phyloP scores from a whole-genome alignment of 1,284 basidiomycete species.

The Ceratorhiza oryzae-sativae region DNA sequence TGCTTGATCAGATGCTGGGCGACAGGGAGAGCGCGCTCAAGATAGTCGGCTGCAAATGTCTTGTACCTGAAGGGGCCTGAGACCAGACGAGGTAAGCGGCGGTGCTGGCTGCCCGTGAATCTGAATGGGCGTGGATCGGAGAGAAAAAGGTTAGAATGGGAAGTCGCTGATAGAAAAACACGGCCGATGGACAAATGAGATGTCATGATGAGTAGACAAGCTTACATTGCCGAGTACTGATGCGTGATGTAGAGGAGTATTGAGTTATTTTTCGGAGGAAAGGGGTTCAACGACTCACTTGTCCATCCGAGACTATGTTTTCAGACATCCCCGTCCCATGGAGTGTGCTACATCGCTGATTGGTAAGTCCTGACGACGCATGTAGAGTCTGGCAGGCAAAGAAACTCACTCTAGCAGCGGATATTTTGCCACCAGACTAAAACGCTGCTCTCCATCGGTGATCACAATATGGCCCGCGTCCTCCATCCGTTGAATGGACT shows the following conservation, averaged over 20 bases:
- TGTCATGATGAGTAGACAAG: background rate
- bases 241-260: background rate
- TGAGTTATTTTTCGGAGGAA: background rate
- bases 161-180: background rate
- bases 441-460: slow-evolving; percentile 45
- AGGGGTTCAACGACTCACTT: slow-evolving; percentile 11
- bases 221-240: slow-evolving; percentile 26
- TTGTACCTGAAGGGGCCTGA: slow-evolving; percentile 45
- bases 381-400: background rate
- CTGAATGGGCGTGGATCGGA: slow-evolving; percentile 29
- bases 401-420: slow-evolving; percentile 42
- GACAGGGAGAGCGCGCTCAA: slow-evolving; percentile 40
- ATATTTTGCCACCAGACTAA: slow-evolving; percentile 45
- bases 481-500: slow-evolving; percentile 43
- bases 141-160: slow-evolving; percentile 11
- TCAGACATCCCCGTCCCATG: slow-evolving; percentile 44
- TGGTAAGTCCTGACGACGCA: no score
- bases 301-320: slow-evolving; percentile 43
- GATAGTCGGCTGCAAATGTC: slow-evolving; percentile 43
- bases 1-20: slow-evolving; percentile 22
- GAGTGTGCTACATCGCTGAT: slow-evolving; percentile 40
- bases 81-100: slow-evolving; percentile 44
- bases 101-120: slow-evolving; percentile 45
- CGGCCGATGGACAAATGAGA: slow-evolving; percentile 6
- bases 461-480: slow-evolving; percentile 43